phyloP scores from a whole-genome alignment of 495 filamentous ascomycete genomes.

The Aspergillus homomorphus region DNA sequence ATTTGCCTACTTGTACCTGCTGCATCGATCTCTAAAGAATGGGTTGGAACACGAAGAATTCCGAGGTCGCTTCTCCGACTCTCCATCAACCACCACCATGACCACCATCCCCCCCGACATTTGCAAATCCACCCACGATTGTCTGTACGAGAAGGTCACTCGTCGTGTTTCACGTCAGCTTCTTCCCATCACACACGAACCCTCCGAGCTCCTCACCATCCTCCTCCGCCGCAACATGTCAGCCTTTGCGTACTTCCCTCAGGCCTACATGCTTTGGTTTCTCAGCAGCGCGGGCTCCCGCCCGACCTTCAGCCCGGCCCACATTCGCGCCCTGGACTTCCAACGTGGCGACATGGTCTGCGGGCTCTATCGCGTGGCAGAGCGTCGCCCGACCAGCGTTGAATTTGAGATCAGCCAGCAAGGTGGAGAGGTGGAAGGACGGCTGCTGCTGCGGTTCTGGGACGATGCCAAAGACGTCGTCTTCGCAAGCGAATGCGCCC shows the following conservation, averaged over 20 bases:
- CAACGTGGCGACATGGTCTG: constrained; percentile 33
- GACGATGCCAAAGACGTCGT: constrained; percentile 22
- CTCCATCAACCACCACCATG: constrained; percentile 14
- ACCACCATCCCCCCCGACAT: constrained; percentile 23
- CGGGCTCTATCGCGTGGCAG: constrained; percentile 30
- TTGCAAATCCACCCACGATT: constrained; percentile 22
- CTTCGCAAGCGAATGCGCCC: constrained; percentile 33
- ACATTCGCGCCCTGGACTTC: constrained; percentile 31
- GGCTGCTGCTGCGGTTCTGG: constrained; percentile 28
- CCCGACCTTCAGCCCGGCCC: constrained; percentile 23
- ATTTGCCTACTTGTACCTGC: constrained; percentile 22
- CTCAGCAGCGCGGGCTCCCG: constrained; percentile 1
- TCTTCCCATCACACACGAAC: constrained; percentile 18
- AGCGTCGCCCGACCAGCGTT: constrained; percentile 25
- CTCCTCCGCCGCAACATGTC: constrained; percentile 38
- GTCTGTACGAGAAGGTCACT: constrained; percentile 27
- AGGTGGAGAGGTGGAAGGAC: constrained; percentile 21
- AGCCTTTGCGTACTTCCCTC: constrained; percentile 30
- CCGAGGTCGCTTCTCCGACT: constrained; percentile 13
- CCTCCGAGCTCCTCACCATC: constrained; percentile 23
- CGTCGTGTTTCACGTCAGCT: constrained; percentile 19
- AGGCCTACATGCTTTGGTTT: constrained; percentile 27
- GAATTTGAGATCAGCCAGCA: constrained; percentile 31
- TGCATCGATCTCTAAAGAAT: constrained; percentile 24
- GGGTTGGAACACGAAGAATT: constrained; percentile 24